Evolutionary conservation across 768 basidiomycete species (phyloP).

Genomic region (Omphalotus guepiniiformis): DNA sequence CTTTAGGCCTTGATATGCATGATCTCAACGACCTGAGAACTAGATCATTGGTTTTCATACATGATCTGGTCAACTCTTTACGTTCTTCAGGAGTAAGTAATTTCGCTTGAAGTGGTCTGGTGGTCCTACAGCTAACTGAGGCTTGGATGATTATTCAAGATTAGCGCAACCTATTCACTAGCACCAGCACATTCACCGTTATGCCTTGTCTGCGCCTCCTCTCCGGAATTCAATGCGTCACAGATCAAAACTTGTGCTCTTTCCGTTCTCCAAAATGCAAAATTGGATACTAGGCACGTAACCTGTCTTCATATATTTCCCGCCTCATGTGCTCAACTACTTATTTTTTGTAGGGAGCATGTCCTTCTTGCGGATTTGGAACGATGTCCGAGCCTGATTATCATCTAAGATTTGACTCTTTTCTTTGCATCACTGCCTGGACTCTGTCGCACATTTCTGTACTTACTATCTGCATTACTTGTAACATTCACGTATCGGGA

Average conservation of each 20-base stretch:
- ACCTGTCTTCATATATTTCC: not conserved
- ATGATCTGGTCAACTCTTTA: conserved; percentile 56
- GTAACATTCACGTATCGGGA: not conserved
- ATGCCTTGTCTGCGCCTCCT: conserved; percentile 54
- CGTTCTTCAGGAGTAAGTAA: conserved; percentile 58
- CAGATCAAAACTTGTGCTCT: conserved; percentile 39
- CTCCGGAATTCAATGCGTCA: conserved; percentile 37
- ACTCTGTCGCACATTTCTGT: no score
- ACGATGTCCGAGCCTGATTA: conserved; percentile 50
- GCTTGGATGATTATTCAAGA: conserved; percentile 30
- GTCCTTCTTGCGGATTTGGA: conserved; percentile 49
- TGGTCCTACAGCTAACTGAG: not conserved
- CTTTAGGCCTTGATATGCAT: conserved; percentile 59
- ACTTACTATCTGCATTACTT: not conserved
- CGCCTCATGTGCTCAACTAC: conserved; percentile 8
- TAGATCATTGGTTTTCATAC: conserved; percentile 58
- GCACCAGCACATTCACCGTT: conserved; percentile 56
- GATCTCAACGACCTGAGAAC: conserved; percentile 65
- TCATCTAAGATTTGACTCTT: conserved; percentile 36
- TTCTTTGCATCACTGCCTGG: conserved; percentile 1
- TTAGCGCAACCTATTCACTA: conserved; percentile 59
- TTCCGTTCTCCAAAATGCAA: conserved; percentile 41
- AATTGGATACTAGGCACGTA: conserved; percentile 37
- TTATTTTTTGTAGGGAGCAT: conserved; percentile 33
- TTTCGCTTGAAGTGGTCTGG: not conserved